Evolutionary conservation across 2,329 filamentous ascomycete species (phyloP), one percentile per base, ranked within the genome.

Genomic region (Ceratocystis cubensis): DNA sequence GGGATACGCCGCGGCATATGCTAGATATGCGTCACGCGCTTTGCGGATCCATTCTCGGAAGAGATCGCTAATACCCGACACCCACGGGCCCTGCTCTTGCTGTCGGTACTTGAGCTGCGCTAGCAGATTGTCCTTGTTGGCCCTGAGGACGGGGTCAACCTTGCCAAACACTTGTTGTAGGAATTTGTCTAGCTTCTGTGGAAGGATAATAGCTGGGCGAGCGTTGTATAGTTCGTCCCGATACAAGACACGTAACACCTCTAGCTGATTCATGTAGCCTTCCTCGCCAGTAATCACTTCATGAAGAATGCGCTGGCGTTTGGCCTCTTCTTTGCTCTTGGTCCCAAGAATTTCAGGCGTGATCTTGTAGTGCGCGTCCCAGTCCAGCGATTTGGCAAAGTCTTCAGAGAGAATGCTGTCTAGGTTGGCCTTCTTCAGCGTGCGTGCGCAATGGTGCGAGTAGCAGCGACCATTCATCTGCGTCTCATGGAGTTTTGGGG

Each of bases 21-120:
- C 91, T 69, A 96, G 86, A 74, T 97, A 99, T 10, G 90, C 88
- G 1, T 82, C 79, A 75, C 88, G 91, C 41, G 94, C 94, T 75
- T 96, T 97, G 69, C 94, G 85, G 69, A 97, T 96, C 94, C 94
- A 99, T 77, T 99, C 94, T 67, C 94, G 82, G 79, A 99, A 97
- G 63, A 99, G 90, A 73, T 97, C 94, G 73, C 92, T 96, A 76
- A 96, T 96, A 2, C 94, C 94, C 13, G 84, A 81, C 67, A 99
- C 87, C 86, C 91, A 99, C 0, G 94, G 94, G 0, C 94, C 94
- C 77, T 99, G 93, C 74, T 97, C 94, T 72, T 94, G 89, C 75
- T 99, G 94, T 30, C 94, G 86, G 74, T 97, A 99, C 73, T 97
- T 97, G 71, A 99, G 83, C 75, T 96, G 93, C 1, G 93, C 88